phyloP scores from a whole-genome alignment of 192 early-diverging fungal genomes.

The Rhizophagus clarus region DNA sequence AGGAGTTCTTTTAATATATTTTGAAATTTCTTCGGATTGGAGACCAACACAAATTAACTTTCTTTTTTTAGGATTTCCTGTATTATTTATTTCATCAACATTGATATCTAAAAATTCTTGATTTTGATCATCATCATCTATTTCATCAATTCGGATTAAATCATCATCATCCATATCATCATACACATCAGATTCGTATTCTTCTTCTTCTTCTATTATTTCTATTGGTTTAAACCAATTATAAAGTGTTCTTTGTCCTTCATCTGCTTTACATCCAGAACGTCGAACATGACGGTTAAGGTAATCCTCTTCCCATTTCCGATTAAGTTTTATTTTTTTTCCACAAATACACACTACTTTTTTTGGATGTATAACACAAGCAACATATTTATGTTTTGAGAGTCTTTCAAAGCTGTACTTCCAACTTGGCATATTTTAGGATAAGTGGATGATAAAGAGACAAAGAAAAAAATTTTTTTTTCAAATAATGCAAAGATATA shows the following conservation, averaged over 20 bases:
- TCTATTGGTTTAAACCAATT: background rate
- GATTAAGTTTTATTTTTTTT: background rate
- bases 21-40: background rate
- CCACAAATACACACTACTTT: background rate
- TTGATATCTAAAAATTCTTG: no score
- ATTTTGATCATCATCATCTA: background rate
- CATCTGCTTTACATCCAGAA: background rate
- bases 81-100: background rate
- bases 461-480: no score
- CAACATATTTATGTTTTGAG: background rate
- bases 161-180: no score
- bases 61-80: background rate
- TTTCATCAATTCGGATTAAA: background rate
- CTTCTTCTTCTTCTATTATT: background rate
- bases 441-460: no score
- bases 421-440: background rate
- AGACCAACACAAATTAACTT: background rate
- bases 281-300: background rate
- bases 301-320: background rate
- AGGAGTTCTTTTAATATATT: background rate
- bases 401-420: background rate
- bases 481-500: no score
- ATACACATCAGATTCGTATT: background rate
- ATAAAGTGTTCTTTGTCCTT: slow-evolving; percentile 1
- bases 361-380: background rate